Conservation (phyloP, 1,139 yeast species). For the Candida glucosophila region DNA sequence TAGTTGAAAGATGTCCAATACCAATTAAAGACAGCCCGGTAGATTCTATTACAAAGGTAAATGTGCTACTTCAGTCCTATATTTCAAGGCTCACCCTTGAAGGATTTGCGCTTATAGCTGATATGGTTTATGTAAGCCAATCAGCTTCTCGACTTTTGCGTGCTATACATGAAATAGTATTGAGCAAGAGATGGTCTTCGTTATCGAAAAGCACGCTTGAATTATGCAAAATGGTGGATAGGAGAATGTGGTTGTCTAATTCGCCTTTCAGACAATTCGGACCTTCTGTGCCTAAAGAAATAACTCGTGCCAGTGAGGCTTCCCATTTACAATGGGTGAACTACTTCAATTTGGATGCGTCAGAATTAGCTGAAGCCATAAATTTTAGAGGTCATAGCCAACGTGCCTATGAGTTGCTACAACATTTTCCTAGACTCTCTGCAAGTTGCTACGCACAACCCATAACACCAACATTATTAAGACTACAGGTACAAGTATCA, state of each 20-base stretch:
- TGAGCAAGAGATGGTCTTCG: slow-evolving; percentile 66
- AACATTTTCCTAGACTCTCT: slow-evolving; percentile 62
- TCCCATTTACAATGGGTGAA: slow-evolving; percentile 79
- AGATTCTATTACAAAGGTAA: slow-evolving; percentile 74
- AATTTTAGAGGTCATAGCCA: slow-evolving; percentile 63
- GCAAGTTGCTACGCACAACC: slow-evolving; percentile 65
- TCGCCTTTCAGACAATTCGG: slow-evolving; percentile 83
- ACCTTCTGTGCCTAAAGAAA: slow-evolving; percentile 53
- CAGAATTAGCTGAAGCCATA: slow-evolving; percentile 76
- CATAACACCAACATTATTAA: slow-evolving; percentile 56
- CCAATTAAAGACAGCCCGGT: slow-evolving; percentile 70
- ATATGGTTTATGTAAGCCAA: slow-evolving; percentile 88
- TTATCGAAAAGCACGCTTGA: slow-evolving; percentile 52
- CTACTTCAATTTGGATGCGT: slow-evolving; percentile 61
- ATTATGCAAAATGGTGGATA: slow-evolving; percentile 73
- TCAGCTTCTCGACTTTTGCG: slow-evolving; percentile 85
- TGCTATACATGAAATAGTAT: slow-evolving; percentile 75
- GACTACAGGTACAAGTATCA: slow-evolving; percentile 54
- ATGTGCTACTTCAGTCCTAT: slow-evolving; percentile 74
- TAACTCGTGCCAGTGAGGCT: slow-evolving; percentile 67
- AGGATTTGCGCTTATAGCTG: slow-evolving; percentile 88
- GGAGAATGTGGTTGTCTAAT: slow-evolving; percentile 74
- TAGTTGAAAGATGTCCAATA: slow-evolving; percentile 72
- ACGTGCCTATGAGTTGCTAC: slow-evolving; percentile 50
- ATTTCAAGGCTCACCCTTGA: slow-evolving; percentile 68